Percentiles rank a stretch among this genome's conserved stretches.
phyloP scores from a whole-genome alignment of 176 grass and related monocot genomes.

The Oropetium thomaeum region DNA sequence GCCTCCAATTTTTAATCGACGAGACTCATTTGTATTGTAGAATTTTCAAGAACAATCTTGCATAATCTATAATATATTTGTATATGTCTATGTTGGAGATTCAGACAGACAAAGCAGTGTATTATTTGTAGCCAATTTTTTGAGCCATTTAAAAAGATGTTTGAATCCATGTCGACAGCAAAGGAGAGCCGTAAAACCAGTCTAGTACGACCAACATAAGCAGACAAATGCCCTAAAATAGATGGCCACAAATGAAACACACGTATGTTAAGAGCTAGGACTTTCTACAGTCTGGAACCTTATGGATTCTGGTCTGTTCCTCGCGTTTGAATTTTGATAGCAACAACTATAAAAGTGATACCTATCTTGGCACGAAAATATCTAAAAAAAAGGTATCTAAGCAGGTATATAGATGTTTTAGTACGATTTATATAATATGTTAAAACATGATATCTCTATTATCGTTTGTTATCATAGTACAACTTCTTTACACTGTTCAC shows the following conservation, averaged over 20 bases:
- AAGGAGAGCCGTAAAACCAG: constrained; percentile 37
- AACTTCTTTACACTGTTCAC: too few species aligned
- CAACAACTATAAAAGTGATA: constrained; percentile 6
- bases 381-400: background rate
- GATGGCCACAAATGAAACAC: constrained; percentile 22
- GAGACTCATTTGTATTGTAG: too few species aligned
- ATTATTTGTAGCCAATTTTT: background rate
- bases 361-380: background rate
- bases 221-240: constrained; percentile 15
- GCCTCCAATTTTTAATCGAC: too few species aligned
- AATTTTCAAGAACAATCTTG: too few species aligned
- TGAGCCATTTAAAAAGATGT: background rate
- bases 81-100: background rate
- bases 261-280: constrained; percentile 8
- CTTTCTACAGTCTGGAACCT: constrained; percentile 13
- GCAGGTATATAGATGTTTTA: background rate
- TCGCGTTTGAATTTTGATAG: constrained; percentile 28
- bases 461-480: too few species aligned
- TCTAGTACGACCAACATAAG: background rate
- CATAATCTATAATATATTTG: too few species aligned
- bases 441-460: background rate
- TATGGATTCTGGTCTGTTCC: too few species aligned
- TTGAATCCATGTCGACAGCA: background rate
- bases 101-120: constrained; percentile 5
- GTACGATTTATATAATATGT: background rate